Base-by-base conservation (phyloP, 2,329 filamentous ascomycete genomes). In the Apiospora saccharicola region DNA sequence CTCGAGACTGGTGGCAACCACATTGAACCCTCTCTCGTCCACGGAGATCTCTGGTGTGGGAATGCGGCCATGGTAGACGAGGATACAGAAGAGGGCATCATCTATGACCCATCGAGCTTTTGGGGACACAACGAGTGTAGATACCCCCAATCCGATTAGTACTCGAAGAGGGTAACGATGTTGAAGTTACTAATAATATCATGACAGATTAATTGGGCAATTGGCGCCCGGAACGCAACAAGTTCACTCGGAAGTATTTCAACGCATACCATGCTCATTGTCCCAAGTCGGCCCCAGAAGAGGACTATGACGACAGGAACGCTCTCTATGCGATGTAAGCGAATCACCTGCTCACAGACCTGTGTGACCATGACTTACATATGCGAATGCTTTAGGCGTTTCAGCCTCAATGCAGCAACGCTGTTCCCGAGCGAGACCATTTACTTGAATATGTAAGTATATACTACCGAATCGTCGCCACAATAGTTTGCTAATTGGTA, bases 71-170 rank as follows among this genome's bases (percentile, higher is more conserved):
- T 53, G 51, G 74, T 74, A 0, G 75, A 79, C 37, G 68, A 75
- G 22, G 75, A 74, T 14, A 80, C 76, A 5, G 77, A 75, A 5
- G 73, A 79, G 44, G 75, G 78, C 7, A 75, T 84, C 24, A 73
- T 84, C 0, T 85, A 79, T 69, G 82, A 85, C 70, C 75, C 82
- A 0, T 76, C 78, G 13, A 76, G 76, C 41, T 83, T 84, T 68
- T 85, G 77, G 72, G 82, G 75, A 2, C 84, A 86, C 53, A 82
- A 83, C 61, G 83, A 85, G 74, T 84, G 80, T 80, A 75, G 22
- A 74, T 70, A 16, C 71, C 46, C 24, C 49, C 57, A 77, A 47
- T 14, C 44, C 44, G 12, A 47, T 47, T 37, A n/a, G n/a, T n/a
- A n/a, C 34, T 37, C 34, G 44, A 47, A 47, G 44, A 16, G 12